phyloP scores from a whole-genome alignment of 2,329 filamentous ascomycete genomes.

The Ophiostoma piceae region DNA sequence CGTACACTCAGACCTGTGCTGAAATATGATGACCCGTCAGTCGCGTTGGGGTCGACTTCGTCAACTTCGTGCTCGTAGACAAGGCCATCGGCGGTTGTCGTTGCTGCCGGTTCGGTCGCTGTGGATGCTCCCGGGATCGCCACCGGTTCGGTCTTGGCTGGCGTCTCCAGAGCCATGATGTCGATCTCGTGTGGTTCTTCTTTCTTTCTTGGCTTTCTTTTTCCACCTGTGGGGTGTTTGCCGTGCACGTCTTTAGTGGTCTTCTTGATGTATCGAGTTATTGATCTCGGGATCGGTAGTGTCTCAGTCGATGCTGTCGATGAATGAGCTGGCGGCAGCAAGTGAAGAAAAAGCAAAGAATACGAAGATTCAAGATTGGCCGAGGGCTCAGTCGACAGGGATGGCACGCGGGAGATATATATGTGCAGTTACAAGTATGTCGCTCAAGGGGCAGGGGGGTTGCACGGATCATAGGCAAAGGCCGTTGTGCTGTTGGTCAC shows the following conservation, averaged over 20 bases:
- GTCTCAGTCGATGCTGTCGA: neutral
- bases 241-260: neutral
- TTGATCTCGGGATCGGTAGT: too few species aligned
- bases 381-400: neutral
- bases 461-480: neutral
- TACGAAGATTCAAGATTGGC: neutral
- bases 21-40: conserved; percentile 23
- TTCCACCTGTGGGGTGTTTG: neutral
- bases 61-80: neutral
- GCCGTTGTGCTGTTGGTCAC: neutral
- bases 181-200: too few species aligned
- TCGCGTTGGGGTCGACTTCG: conserved; percentile 6
- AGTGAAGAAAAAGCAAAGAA: neutral
- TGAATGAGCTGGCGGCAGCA: neutral
- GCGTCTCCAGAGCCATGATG: neutral
- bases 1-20: conserved; percentile 26
- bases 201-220: neutral
- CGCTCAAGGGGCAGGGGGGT: neutral
- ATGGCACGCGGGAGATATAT: neutral
- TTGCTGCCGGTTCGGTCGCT: neutral
- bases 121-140: neutral
- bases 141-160: neutral
- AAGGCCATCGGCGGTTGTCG: neutral
- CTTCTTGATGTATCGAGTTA: neutral
- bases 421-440: neutral